Conservation (phyloP, 2,329 filamentous ascomycete species). For the Aureobasidium mangrovei region DNA sequence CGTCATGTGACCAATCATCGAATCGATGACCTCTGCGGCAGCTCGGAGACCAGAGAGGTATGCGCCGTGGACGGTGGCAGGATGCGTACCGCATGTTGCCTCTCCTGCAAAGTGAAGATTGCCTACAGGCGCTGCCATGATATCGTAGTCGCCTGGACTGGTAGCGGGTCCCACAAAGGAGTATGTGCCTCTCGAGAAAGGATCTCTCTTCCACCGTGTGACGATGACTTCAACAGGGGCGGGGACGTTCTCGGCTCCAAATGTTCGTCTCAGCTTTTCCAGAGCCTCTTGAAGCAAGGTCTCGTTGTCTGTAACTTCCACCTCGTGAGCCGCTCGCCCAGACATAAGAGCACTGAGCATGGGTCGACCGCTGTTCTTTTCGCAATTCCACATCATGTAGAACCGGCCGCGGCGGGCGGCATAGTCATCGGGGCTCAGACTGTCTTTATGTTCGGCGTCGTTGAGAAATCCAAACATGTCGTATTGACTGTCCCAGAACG, state of each 20-base stretch:
- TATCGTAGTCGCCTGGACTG: conserved; percentile 78
- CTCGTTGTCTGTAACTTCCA: conserved; percentile 67
- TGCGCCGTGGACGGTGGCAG: conserved; percentile 92
- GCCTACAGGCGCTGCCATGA: conserved; percentile 75
- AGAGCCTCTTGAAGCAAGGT: conserved; percentile 75
- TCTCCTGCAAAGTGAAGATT: conserved; percentile 94
- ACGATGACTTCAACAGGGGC: conserved; percentile 77
- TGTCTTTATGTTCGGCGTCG: conserved; percentile 59
- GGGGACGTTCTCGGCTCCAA: conserved; percentile 55
- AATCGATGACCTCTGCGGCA: conserved; percentile 74
- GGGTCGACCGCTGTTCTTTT: conserved; percentile 75
- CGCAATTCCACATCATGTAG: conserved; percentile 96
- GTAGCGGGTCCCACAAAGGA: conserved; percentile 84
- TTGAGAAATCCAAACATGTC: conserved; percentile 93
- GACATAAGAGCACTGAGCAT: conserved; percentile 91
- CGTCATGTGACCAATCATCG: conserved; percentile 71
- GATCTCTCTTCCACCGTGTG: conserved; percentile 85
- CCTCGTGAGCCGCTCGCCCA: conserved; percentile 83
- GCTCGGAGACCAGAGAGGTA: conserved; percentile 88
- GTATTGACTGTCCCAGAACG: conserved; percentile 83
- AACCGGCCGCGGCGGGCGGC: conserved; percentile 73
- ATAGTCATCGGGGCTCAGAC: conserved; percentile 73
- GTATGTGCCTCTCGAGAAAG: conserved; percentile 88
- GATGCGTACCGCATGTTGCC: conserved; percentile 90
- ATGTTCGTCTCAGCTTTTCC: conserved; percentile 66